Conservation (phyloP, 1,284 basidiomycete species). For the Heterobasidion annosum region DNA sequence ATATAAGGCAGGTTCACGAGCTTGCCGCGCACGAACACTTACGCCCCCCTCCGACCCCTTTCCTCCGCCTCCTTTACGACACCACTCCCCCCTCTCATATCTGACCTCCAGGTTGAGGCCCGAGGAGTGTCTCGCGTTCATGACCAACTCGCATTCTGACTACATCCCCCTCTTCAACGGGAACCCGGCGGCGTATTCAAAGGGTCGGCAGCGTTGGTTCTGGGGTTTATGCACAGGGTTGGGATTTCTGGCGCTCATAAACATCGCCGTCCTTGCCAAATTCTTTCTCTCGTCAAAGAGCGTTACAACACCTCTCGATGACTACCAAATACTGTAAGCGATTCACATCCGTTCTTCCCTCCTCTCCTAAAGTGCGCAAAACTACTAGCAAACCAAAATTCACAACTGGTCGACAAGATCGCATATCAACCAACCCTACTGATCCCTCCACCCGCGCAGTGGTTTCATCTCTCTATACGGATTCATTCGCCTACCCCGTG, state of each 20-base stretch:
- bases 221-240: not conserved
- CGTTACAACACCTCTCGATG: slow-evolving; percentile 7
- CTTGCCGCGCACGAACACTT: not conserved
- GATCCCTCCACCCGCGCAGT: slow-evolving; percentile 22
- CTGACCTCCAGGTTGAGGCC: not conserved
- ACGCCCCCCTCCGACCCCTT: not conserved
- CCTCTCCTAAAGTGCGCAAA: not conserved
- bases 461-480: slow-evolving; percentile 32
- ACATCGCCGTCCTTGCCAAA: not conserved
- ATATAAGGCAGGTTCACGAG: not conserved
- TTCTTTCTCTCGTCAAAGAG: not conserved
- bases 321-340: slow-evolving; percentile 11
- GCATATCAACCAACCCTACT: not conserved
- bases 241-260: not conserved
- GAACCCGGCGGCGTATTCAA: not conserved
- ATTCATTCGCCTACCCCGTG: slow-evolving; percentile 30
- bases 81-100: not conserved
- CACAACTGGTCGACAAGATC: not conserved
- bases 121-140: not conserved
- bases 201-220: not conserved
- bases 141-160: not conserved
- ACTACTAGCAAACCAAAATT: slow-evolving; percentile 5
- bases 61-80: not conserved
- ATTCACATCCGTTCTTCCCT: not conserved
- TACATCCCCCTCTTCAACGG: not conserved